phyloP scores from a whole-genome alignment of 1,284 basidiomycete genomes.

The Thecaphora thlaspeos region DNA sequence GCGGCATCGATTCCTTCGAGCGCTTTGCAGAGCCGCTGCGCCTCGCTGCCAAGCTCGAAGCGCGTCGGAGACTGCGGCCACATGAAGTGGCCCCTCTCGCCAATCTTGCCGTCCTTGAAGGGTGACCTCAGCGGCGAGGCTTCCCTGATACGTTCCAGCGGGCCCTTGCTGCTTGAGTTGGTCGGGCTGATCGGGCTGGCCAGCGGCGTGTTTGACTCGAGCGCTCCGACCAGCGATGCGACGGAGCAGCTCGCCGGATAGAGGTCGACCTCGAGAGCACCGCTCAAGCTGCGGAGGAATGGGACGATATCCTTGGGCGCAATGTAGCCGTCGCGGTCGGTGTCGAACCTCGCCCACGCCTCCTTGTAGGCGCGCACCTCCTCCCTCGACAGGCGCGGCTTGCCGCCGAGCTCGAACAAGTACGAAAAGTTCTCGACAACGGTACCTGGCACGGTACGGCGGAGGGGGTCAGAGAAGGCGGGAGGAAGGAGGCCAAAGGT shows the following conservation, averaged over 20 bases:
- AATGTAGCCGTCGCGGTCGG: conserved; percentile 75
- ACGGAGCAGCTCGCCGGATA: conserved; percentile 38
- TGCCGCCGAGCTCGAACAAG: conserved; percentile 86
- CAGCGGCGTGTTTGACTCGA: conserved; percentile 1
- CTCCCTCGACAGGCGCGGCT: conserved; percentile 78
- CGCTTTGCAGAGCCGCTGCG: conserved; percentile 19
- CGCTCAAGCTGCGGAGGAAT: conserved; percentile 66
- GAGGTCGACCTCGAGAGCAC: conserved; percentile 46
- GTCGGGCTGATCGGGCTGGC: conserved; percentile 3
- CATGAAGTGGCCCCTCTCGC: conserved; percentile 10
- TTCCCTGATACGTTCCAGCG: conserved; percentile 19
- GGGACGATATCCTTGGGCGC: conserved; percentile 70
- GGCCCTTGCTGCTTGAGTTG: conserved; percentile 5
- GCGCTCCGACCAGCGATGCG: conserved; percentile 17
- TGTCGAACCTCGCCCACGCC: conserved; percentile 83
- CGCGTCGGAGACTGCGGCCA: conserved; percentile 17
- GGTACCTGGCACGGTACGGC: conserved; percentile 65
- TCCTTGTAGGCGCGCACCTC: conserved; percentile 74
- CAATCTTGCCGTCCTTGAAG: conserved; percentile 9
- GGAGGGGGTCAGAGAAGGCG: neutral
- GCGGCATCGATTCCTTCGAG: conserved; percentile 21
- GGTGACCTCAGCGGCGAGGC: conserved; percentile 27
- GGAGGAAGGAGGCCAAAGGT: no score
- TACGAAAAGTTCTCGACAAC: conserved; percentile 96
- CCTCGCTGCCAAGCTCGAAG: conserved; percentile 9